Evolutionary conservation across 129 eudicot species (phyloP).

Genomic region (Apium graveolens): DNA sequence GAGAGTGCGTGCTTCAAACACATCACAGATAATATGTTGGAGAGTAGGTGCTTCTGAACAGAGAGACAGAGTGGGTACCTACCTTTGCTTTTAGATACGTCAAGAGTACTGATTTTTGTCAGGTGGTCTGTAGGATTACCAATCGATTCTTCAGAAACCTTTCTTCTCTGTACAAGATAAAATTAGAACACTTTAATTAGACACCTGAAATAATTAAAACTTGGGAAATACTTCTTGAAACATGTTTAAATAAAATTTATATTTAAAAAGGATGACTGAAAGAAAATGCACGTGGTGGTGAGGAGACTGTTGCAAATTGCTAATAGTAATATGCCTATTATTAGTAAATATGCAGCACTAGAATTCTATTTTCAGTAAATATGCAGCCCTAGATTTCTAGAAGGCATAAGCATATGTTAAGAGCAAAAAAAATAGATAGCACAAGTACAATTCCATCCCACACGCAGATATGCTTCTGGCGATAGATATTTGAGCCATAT

Average conservation of each 20-base stretch:
- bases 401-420: neutral
- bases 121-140: conserved; percentile 41
- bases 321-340: neutral
- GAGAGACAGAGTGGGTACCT: neutral
- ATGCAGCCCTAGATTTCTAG: neutral
- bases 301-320: neutral
- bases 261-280: neutral
- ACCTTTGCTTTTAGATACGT: conserved; percentile 30
- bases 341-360: neutral
- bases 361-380: neutral
- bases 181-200: neutral
- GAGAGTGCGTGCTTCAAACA: neutral
- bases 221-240: neutral
- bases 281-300: neutral
- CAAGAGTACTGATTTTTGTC: conserved; percentile 21
- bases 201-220: neutral
- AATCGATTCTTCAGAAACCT: conserved; percentile 26
- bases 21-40: neutral
- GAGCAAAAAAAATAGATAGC: neutral
- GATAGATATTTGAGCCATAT: neutral
- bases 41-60: neutral
- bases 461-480: neutral
- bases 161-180: conserved; percentile 38
- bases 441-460: neutral
- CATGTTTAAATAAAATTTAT: neutral